Base-by-base conservation (phyloP, 1,284 basidiomycete species). In the Ustilago trichophora region DNA sequence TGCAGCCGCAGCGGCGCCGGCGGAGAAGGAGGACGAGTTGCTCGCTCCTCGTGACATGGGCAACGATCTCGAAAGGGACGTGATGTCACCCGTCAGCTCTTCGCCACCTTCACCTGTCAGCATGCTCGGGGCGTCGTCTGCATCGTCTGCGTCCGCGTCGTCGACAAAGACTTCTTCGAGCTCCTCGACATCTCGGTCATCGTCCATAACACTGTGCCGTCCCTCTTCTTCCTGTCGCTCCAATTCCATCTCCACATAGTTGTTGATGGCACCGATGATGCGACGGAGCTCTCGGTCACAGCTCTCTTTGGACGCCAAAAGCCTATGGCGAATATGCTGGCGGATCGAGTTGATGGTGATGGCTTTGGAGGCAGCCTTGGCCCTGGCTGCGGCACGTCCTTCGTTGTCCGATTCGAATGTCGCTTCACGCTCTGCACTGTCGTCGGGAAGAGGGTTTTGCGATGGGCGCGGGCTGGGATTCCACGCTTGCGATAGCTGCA, bases 211-310 rank as follows among this genome's bases (percentile, higher is more conserved):
- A 43, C 59, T 52, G 34, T 45, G 46, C 10, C 56, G 56, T 13
- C 32, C 36, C 73, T 85, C 89, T 3, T 76, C 57, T 21, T 91
- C 89, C 56, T 84, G 86, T 64, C 90, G 88, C 46, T 89, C 85
- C 43, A 95, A 86, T 68, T 89, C 87, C 76, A 92, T 89, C 83
- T 98, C 95, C 72, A 97, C 96, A 83, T 92, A 97, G 25, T 88
- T 83, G 60, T 94, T 95, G 84, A 98, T 93, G 56, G 89, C 91
- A 80, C 91, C 89, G 49, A 95, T 91, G 76, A 97, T 91, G 74
- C 91, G 89, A 78, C 90, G 88, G 11, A 98, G 87, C 78, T 96
- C 93, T 83, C 91, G 91, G 86, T 98, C 93, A 84, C 95, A 98
- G 71, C 91, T 90, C 50, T 90, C 88, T 85, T 98, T 98, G 56